phyloP scores from a whole-genome alignment of 2,329 filamentous ascomycete genomes.

The Acephala macrosclerotiorum region DNA sequence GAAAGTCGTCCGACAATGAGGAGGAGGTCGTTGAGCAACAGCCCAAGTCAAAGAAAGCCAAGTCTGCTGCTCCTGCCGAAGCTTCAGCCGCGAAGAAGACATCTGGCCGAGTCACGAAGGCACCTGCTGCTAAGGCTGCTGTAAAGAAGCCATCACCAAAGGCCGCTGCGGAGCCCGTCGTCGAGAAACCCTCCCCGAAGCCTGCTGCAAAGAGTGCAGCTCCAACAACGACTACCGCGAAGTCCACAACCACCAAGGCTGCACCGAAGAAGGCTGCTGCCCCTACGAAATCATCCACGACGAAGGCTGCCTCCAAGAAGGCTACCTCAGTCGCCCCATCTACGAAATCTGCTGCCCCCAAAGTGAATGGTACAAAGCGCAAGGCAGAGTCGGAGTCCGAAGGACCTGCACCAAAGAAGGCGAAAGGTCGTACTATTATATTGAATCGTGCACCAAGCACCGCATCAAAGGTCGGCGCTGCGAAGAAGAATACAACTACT shows the following conservation, averaged over 20 bases:
- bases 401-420: background rate
- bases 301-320: background rate
- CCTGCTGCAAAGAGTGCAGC: conserved; percentile 30
- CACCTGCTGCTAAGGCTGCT: conserved; percentile 7
- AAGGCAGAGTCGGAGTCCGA: background rate
- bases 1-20: conserved; percentile 26
- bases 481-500: too few relatives aligned
- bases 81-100: conserved; percentile 39
- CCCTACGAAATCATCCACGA: background rate
- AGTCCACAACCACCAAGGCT: background rate
- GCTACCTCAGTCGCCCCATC: background rate
- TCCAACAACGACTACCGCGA: conserved; percentile 15
- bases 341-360: background rate
- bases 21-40: conserved; percentile 22
- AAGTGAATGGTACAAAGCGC: conserved; percentile 3
- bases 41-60: conserved; percentile 34
- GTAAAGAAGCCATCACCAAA: conserved; percentile 20
- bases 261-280: background rate
- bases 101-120: conserved; percentile 20
- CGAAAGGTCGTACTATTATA: background rate
- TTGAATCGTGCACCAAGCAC: background rate
- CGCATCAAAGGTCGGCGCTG: background rate
- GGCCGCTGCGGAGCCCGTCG: background rate
- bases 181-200: background rate
- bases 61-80: conserved; percentile 30